Evolutionary conservation across 352 stramenopile species (phyloP).

Genomic region (Phytophthora rubi): DNA sequence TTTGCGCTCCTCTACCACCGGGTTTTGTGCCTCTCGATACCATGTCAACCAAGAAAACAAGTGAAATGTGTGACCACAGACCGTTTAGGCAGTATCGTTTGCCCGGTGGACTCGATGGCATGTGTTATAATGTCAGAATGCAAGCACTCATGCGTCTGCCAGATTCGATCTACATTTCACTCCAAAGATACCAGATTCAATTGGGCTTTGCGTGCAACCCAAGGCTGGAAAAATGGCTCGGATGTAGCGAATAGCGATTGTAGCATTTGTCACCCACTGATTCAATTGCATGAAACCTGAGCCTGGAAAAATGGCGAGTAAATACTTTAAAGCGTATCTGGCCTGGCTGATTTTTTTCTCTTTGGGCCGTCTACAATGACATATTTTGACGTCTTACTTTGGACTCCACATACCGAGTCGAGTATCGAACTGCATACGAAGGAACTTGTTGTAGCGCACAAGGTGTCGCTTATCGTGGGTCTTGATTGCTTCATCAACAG

Average conservation of each 20-base stretch:
- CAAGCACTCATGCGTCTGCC: neutral
- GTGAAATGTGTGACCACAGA: constrained; percentile 17
- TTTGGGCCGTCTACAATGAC: too few relatives aligned
- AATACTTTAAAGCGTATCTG: too few relatives aligned
- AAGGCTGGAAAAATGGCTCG: neutral
- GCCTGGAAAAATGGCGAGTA: too few relatives aligned
- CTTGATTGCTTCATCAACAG: constrained; percentile 76
- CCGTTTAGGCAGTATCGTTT: constrained; percentile 5
- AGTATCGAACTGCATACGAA: constrained; percentile 91
- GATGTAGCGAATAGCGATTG: neutral
- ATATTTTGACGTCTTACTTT: constrained; percentile 47
- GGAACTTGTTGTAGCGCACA: constrained; percentile 84
- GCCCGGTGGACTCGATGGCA: constrained; percentile 2
- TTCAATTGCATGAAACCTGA: too few relatives aligned
- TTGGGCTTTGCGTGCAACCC: neutral
- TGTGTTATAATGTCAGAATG: constrained; percentile 14
- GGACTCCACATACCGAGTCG: constrained; percentile 89
- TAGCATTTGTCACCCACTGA: neutral
- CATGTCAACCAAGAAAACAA: constrained; percentile 4
- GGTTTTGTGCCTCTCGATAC: neutral
- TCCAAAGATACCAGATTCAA: constrained; percentile 6
- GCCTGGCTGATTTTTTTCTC: neutral
- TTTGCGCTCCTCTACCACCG: neutral
- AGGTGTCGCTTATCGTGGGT: constrained; percentile 77
- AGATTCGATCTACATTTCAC: neutral